Evolutionary conservation across 148 eudicot species (phyloP).

Genomic region (Chenopodium formosanum): DNA sequence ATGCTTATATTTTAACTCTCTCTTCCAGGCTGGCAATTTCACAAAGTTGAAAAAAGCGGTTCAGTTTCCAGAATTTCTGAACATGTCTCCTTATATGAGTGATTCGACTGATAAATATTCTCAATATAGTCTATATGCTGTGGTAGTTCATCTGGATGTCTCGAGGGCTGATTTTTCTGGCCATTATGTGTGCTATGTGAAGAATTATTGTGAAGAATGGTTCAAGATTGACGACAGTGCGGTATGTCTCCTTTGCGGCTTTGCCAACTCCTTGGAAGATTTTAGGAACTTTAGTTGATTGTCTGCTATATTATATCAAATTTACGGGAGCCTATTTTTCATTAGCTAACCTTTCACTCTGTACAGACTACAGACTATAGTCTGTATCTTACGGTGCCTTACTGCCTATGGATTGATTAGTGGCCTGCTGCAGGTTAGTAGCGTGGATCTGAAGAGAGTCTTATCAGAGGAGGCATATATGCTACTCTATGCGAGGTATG

Average conservation of each 20-base stretch:
- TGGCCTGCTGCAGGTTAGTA: conserved; percentile 30
- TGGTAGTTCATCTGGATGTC: conserved; percentile 37
- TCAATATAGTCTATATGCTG: conserved; percentile 34
- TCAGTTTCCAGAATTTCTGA: conserved; percentile 30
- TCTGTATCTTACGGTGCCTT: not conserved
- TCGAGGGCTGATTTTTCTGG: conserved; percentile 29
- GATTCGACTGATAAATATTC: conserved; percentile 24
- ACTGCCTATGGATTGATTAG: conserved; percentile 3
- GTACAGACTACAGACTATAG: not conserved
- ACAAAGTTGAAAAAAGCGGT: conserved; percentile 34
- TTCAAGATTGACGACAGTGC: conserved; percentile 39
- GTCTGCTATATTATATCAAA: not conserved
- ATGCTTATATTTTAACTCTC: not conserved
- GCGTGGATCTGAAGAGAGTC: conserved; percentile 34
- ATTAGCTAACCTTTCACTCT: not conserved
- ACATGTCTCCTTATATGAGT: conserved; percentile 35
- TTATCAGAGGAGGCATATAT: conserved; percentile 38
- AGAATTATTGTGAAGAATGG: conserved; percentile 33
- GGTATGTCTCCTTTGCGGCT: conserved; percentile 22
- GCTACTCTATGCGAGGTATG: conserved; percentile 36
- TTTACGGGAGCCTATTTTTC: not conserved
- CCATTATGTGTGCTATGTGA: conserved; percentile 42
- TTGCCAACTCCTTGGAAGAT: not conserved
- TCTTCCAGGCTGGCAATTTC: conserved; percentile 33
- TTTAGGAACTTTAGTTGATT: conserved; percentile 1